Base-by-base conservation (phyloP, 163 green algal species). In the Trebouxia gelatinosa region DNA sequence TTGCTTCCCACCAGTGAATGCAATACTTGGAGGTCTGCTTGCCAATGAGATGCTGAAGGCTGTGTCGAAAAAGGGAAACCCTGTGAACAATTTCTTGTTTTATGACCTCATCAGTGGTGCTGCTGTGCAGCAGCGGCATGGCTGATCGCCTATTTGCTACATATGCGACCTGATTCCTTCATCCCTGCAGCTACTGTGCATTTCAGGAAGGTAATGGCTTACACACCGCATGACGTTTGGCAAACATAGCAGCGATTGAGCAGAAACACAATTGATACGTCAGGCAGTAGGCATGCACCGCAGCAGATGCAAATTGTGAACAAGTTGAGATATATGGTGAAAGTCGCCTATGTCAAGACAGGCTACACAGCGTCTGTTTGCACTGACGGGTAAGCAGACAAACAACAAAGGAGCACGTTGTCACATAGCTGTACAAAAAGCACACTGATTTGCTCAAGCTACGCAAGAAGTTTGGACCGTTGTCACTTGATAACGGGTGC, bases 31-130 rank as follows among this genome's bases (percentile, higher is more conserved):
- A 0, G 93, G 93, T 23, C 78, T 95, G 43, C 79, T 96, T 57
- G 92, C 88, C 0, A 97, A 98, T 75, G 89, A 96, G 58, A 75
- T 96, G 28, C 82, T 98, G 26, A 89, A 90, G n/a, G 89, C 89
- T 5, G 79, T 97, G 6, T 94, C 90, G 21, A 40, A 78, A 16
- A 91, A 89, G 46, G 87, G 85, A 0, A 82, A 87, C 31, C 92
- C 92, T 19, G 64, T 95, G 21, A 87, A 92, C 66, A 97, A 98
- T 81, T 92, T 96, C 35, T 93, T 93, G 62, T 75, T 89, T 6
- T 93, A 80, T 43, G 80, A 50, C 1, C 68, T 91, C 26, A 59
- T 59, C 5, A 83, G 90, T 35, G 81, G 83, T 7, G 71, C 65
- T 32, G 87, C 85, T 5, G 28, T 82, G 37, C 67, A 86, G 32